Percentiles rank a stretch among this genome's conserved stretches.
phyloP scores from a whole-genome alignment of 176 grass and related monocot genomes.

The Alloteropsis semialata region DNA sequence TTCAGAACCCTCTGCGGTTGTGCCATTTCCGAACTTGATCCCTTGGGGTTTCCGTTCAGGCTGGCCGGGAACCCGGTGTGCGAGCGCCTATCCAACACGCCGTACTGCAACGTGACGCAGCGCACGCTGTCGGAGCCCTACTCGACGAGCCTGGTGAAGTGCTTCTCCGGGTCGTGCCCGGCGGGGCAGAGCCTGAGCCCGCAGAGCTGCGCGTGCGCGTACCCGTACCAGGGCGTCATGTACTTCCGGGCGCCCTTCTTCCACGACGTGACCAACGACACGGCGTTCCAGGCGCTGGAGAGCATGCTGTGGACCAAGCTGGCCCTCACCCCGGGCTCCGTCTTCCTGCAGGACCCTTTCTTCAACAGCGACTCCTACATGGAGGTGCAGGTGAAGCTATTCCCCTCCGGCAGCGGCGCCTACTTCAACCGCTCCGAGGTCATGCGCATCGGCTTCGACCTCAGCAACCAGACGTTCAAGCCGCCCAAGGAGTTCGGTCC shows the following conservation, averaged over 20 bases:
- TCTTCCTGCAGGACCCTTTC: conserved; percentile 68
- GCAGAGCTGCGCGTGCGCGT: conserved; percentile 83
- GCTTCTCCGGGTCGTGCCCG: conserved; percentile 44
- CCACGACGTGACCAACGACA: conserved; percentile 64
- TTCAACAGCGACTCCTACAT: conserved; percentile 68
- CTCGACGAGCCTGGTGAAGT: conserved; percentile 69
- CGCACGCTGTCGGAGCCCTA: conserved; percentile 28
- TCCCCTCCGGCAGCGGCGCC: conserved; percentile 49
- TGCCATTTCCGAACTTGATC: not conserved
- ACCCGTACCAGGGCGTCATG: conserved; percentile 78
- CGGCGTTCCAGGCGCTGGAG: conserved; percentile 77
- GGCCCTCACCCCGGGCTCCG: conserved; percentile 65
- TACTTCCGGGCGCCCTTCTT: conserved; percentile 71
- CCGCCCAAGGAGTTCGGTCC: conserved; percentile 75
- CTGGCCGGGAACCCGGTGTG: conserved; percentile 91
- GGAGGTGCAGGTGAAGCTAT: conserved; percentile 70
- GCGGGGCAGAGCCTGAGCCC: conserved; percentile 69
- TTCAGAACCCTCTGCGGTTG: not conserved
- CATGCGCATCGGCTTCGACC: conserved; percentile 70
- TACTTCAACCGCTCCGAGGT: conserved; percentile 85
- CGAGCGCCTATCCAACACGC: not conserved
- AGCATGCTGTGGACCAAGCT: conserved; percentile 63
- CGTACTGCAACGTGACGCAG: conserved; percentile 56
- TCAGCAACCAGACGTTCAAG: conserved; percentile 87
- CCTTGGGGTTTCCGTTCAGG: conserved; percentile 24